Percentiles rank a stretch among this genome's conserved stretches.
phyloP scores from a whole-genome alignment of 345 rosid species.

The Acer saccharum region DNA sequence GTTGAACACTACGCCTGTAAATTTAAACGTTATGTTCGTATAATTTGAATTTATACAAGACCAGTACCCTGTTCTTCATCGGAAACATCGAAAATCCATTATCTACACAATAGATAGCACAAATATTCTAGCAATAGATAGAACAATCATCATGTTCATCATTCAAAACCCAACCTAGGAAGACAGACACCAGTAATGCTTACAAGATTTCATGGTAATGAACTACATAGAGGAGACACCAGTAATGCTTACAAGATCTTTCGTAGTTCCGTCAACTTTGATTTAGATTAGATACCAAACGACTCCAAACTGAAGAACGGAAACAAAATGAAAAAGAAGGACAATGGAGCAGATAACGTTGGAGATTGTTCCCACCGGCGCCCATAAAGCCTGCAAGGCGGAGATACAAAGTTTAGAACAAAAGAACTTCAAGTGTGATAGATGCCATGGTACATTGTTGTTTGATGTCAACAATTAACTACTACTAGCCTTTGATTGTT shows the following conservation, averaged over 20 bases:
- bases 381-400: conserved; percentile 1
- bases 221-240: too few relatives aligned
- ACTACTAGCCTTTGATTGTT: neutral
- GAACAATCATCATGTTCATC: neutral
- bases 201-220: too few relatives aligned
- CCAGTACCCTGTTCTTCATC: too few relatives aligned
- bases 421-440: neutral
- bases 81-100: too few relatives aligned
- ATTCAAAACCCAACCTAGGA: neutral
- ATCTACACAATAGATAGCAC: too few relatives aligned
- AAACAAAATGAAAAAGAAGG: neutral
- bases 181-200: too few relatives aligned
- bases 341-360: neutral
- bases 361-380: neutral
- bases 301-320: neutral
- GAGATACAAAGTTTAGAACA: neutral
- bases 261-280: neutral
- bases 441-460: neutral
- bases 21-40: neutral
- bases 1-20: too few relatives aligned
- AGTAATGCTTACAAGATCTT: too few relatives aligned
- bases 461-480: neutral
- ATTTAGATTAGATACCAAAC: neutral
- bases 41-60: neutral
- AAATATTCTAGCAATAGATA: too few relatives aligned